phyloP scores from a whole-genome alignment of 129 eudicot species.

The Oenanthe sinensis region DNA sequence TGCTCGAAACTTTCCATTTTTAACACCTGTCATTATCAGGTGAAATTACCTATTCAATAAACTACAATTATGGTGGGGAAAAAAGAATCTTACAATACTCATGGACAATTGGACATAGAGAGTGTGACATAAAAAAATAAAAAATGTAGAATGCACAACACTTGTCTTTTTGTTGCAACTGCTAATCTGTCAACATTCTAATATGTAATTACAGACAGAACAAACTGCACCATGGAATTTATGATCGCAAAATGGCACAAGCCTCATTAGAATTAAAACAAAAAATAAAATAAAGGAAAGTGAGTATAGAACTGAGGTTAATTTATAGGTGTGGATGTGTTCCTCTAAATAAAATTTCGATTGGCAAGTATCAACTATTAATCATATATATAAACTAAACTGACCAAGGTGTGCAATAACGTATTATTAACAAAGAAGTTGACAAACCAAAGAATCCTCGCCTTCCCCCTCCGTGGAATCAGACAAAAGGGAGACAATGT shows the following conservation, averaged over 20 bases:
- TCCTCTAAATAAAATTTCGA: not conserved
- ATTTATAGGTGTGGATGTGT: not conserved
- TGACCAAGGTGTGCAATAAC: not conserved
- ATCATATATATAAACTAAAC: not conserved
- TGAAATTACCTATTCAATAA: not conserved
- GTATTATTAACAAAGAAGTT: not conserved
- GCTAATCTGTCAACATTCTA: not conserved
- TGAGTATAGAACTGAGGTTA: not conserved
- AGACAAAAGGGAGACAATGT: slow-evolving; percentile 69
- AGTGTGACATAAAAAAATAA: not conserved
- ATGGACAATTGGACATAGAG: not conserved
- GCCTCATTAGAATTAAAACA: not conserved
- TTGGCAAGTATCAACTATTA: not conserved
- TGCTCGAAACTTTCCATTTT: slow-evolving; percentile 87
- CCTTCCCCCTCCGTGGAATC: slow-evolving; percentile 66
- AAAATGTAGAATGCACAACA: not conserved
- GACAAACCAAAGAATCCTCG: slow-evolving; percentile 82
- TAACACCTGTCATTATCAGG: slow-evolving; percentile 55
- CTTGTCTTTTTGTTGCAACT: not conserved
- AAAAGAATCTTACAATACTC: not conserved
- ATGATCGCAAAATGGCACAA: not conserved
- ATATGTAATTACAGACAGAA: not conserved
- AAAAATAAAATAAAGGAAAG: not conserved
- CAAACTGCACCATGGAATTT: not conserved
- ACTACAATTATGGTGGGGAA: not conserved